These are phyloP conservation scores for Rhizopogon roseolus DNA, from an alignment of 768 basidiomycete genomes.

Conservation along the genomic window DNA sequence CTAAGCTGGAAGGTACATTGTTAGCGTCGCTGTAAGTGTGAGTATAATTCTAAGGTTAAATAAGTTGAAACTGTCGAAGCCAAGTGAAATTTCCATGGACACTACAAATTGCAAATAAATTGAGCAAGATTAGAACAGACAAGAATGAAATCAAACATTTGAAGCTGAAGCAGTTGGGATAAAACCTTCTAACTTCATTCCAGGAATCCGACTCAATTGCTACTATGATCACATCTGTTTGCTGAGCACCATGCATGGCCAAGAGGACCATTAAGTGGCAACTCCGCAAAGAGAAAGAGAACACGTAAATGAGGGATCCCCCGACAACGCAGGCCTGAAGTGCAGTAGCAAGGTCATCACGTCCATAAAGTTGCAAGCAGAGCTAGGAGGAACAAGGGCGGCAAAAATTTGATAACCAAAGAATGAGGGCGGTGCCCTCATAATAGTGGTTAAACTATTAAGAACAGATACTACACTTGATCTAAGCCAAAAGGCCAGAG, in stretches of 20 bases:
- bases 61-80: no score
- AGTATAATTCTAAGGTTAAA: no score
- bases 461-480: slow-evolving; percentile 79
- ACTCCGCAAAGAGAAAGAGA: slow-evolving; percentile 18
- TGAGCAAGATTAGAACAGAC: no score
- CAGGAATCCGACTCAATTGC: no score
- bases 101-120: no score
- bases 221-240: neutral
- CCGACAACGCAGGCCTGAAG: slow-evolving; percentile 27
- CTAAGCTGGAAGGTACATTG: no score
- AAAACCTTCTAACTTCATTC: no score
- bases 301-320: slow-evolving; percentile 5
- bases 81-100: no score
- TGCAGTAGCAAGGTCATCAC: slow-evolving; percentile 55
- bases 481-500: slow-evolving; percentile 69
- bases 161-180: no score
- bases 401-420: slow-evolving; percentile 56
- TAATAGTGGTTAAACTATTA: slow-evolving; percentile 58
- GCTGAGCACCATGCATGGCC: neutral
- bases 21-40: no score
- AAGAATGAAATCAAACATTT: no score
- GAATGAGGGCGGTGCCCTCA: slow-evolving; percentile 48
- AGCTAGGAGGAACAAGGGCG: slow-evolving; percentile 42
- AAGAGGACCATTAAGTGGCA: neutral
- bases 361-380: slow-evolving; percentile 55